Evolutionary conservation across 2,329 filamentous ascomycete species (phyloP), one percentile per base, ranked within the genome.

Genomic region (Fusarium algeriense): DNA sequence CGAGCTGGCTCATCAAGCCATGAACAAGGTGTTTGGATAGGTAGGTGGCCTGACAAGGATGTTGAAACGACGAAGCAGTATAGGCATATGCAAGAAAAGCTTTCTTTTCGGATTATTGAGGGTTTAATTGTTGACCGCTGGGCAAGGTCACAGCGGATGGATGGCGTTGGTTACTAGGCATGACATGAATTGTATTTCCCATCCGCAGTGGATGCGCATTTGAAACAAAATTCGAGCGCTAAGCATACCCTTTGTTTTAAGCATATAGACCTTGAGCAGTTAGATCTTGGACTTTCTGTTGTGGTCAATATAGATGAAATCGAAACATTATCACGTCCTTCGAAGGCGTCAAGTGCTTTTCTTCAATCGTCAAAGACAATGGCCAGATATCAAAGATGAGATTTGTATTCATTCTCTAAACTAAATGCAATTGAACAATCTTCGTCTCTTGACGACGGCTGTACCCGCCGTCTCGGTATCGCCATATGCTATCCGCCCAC

Each of bases 1-100:
- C 11, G 93, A 96, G 84, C 81, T 95, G 80, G 93, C 93, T 45
- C 93, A 96, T 78, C 91, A 93, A 82, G 90, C 90, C 48, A 94
- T 96, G 92, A 91, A 89, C 73, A 94, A 90, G 86, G 83, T 88
- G 52, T 93, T 95, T 79, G 89, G 85, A 52, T 76, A 71, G 52
- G 62, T 9, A 71, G 52, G 62, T 11, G 48, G 37, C 23, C 34
- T 46, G 32, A 45, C 34, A 17, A 41, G n/a, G 34, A 60, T 41
- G 12, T 9, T 15, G 20, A 52, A 23, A 48, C 15, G 46, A 30
- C 15, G 46, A 62, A 49, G 32, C 26, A 52, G 56, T 30, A 49
- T 20, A 30, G 37, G 52, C 55, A 45, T 34, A 49, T 23, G 28
- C 44, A 35, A 52, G 45, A 60, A 71, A 72, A 66, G 64, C 67